Evolutionary conservation across 1,139 yeast genomes (phyloP).

Genomic region (Cylindricascospora bacillispora): DNA sequence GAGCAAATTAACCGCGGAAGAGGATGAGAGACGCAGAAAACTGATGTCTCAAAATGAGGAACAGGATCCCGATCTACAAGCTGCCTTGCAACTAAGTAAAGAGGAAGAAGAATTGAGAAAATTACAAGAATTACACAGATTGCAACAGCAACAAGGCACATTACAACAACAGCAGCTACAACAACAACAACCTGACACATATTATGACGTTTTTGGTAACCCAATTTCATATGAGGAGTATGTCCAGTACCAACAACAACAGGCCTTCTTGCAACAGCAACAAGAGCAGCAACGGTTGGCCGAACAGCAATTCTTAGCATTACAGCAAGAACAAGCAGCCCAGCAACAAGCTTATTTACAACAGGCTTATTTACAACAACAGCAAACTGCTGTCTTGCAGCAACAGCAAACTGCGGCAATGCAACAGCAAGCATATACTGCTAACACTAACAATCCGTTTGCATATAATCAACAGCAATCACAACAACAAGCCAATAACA

Average conservation of each 20-base stretch:
- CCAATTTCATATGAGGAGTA: constrained; percentile 42
- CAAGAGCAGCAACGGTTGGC: constrained; percentile 13
- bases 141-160: constrained; percentile 34
- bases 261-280: constrained; percentile 22
- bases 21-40: constrained; percentile 54
- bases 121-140: constrained; percentile 36
- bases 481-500: not conserved
- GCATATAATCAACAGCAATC: constrained; percentile 32
- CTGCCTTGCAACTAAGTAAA: constrained; percentile 70
- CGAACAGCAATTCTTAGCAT: constrained; percentile 11
- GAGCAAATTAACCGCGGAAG: constrained; percentile 73
- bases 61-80: constrained; percentile 31
- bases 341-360: constrained; percentile 23
- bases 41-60: constrained; percentile 37
- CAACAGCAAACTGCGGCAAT: constrained; percentile 29
- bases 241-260: constrained; percentile 28
- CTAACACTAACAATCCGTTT: constrained; percentile 85
- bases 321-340: constrained; percentile 12
- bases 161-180: constrained; percentile 24
- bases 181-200: too few relatives aligned
- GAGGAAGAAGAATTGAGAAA: constrained; percentile 80
- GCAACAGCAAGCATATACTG: constrained; percentile 38
- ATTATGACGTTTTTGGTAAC: constrained; percentile 67
- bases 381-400: constrained; percentile 4
- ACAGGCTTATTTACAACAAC: constrained; percentile 25